These are phyloP conservation scores for Dactylellina haptotyla DNA, from an alignment of 2,329 filamentous ascomycete genomes.

Conservation along the genomic window DNA sequence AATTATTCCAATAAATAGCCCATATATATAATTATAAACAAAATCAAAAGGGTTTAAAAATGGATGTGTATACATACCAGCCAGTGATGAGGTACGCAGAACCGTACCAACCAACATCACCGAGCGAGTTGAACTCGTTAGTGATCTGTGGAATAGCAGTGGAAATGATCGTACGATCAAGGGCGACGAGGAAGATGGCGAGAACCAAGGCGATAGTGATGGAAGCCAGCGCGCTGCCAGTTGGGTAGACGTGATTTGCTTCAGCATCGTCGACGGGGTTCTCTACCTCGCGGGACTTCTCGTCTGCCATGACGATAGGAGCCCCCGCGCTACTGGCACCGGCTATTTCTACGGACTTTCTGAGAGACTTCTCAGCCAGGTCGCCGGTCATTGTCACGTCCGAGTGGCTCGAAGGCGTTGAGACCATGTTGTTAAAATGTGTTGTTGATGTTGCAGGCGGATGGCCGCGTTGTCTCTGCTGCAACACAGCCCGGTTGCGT, in stretches of 20 bases:
- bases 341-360: conserved; percentile 26
- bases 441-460: conserved; percentile 13
- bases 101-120: conserved; percentile 62
- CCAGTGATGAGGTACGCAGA: conserved; percentile 63
- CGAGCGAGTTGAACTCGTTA: conserved; percentile 64
- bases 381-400: conserved; percentile 30
- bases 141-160: conserved; percentile 69
- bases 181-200: conserved; percentile 69
- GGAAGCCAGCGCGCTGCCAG: conserved; percentile 25
- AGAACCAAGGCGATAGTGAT: conserved; percentile 65
- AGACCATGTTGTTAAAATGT: conserved; percentile 32
- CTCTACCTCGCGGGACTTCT: conserved; percentile 13
- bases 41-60: conserved; percentile 54
- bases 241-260: conserved; percentile 35
- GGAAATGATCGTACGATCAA: conserved; percentile 69
- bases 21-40: not conserved
- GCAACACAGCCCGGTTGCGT: conserved; percentile 1
- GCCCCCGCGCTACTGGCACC: not conserved
- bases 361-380: not conserved
- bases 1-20: too few relatives aligned
- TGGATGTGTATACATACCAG: conserved; percentile 23
- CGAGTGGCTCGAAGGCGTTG: conserved; percentile 28
- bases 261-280: conserved; percentile 13
- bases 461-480: not conserved
- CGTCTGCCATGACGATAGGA: not conserved